Conservation (phyloP, 176 grass and related monocot genomes). For the Bonia amplexicaulis region DNA sequence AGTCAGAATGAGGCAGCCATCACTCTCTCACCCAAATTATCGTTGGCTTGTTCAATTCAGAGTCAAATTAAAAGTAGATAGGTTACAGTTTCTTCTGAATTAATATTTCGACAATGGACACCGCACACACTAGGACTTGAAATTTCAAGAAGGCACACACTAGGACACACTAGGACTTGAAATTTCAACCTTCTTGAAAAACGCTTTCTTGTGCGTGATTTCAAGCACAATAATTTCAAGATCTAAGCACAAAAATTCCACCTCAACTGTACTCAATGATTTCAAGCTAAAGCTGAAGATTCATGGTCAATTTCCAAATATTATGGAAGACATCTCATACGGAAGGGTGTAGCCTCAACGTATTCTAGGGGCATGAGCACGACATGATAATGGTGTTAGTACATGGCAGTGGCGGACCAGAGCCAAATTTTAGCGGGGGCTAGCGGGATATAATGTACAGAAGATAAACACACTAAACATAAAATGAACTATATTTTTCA, state of each 20-base stretch:
- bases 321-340: not conserved
- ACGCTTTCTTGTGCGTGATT: too few species aligned
- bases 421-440: too few species aligned
- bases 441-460: too few species aligned
- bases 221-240: too few species aligned
- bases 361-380: not conserved
- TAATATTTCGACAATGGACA: not conserved
- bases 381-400: not conserved
- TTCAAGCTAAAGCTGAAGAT: too few species aligned
- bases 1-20: not conserved
- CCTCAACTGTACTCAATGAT: too few species aligned
- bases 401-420: rapidly evolving
- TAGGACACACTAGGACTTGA: not conserved
- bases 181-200: not conserved
- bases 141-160: not conserved
- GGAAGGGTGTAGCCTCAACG: not conserved
- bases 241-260: too few species aligned
- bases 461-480: too few species aligned
- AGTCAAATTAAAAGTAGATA: not conserved
- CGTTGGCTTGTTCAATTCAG: not conserved
- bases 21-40: not conserved
- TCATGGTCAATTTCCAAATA: not conserved
- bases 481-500: too few species aligned
- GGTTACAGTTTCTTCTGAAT: not conserved
- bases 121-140: not conserved